phyloP scores from a whole-genome alignment of 2,329 filamentous ascomycete genomes.

The Fonsecaea nubica region DNA sequence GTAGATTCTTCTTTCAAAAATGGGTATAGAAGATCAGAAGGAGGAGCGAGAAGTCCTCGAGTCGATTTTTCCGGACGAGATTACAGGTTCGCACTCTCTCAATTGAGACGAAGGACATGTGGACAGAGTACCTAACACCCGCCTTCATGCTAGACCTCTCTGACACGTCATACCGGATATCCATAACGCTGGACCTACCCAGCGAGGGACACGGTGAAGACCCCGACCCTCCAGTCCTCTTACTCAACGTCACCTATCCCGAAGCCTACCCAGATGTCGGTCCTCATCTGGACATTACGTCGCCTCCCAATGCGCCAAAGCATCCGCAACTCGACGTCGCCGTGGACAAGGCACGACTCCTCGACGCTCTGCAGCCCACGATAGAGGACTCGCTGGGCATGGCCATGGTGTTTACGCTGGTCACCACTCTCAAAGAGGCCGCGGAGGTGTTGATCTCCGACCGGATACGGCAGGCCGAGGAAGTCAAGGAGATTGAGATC shows the following conservation, averaged over 20 bases:
- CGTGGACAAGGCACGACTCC: conserved; percentile 76
- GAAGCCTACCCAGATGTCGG: conserved; percentile 86
- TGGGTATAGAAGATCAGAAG: conserved; percentile 78
- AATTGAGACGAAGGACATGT: background rate
- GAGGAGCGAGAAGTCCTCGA: conserved; percentile 98
- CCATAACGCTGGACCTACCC: conserved; percentile 79
- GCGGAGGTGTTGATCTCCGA: conserved; percentile 85
- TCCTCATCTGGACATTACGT: conserved; percentile 78
- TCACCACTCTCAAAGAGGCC: conserved; percentile 83
- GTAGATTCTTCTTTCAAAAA: conserved; percentile 39
- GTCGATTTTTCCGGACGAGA: conserved; percentile 97
- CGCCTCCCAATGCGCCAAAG: conserved; percentile 71
- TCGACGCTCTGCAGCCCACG: conserved; percentile 73
- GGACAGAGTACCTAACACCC: background rate
- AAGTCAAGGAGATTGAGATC: conserved; percentile 59
- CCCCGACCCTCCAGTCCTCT: conserved; percentile 69
- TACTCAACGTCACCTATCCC: conserved; percentile 88
- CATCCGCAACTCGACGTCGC: conserved; percentile 79
- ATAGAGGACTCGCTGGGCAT: conserved; percentile 95
- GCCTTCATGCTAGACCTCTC: conserved; percentile 72
- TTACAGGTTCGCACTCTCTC: conserved; percentile 69
- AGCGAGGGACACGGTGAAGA: conserved; percentile 67
- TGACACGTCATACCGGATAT: conserved; percentile 85
- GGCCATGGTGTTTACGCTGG: conserved; percentile 95
- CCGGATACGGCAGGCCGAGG: conserved; percentile 69